These are phyloP conservation scores for Termitomyces sp. DNA, from an alignment of 768 basidiomycete genomes.

Conservation along the genomic window DNA sequence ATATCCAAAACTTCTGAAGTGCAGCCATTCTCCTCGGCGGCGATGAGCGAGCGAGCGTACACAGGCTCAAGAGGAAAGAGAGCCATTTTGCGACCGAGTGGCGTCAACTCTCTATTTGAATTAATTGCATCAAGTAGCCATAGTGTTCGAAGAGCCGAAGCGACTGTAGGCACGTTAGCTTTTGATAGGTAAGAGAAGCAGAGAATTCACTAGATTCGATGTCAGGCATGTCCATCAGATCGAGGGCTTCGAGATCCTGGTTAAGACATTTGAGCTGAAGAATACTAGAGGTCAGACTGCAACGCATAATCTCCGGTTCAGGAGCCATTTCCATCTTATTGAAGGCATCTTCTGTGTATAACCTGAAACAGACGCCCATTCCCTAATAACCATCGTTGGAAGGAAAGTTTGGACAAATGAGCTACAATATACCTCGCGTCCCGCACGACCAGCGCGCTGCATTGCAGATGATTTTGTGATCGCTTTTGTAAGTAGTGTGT, in stretches of 20 bases:
- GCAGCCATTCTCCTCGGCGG: conserved; percentile 71
- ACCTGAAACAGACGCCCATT: conserved; percentile 81
- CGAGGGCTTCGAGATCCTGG: conserved; percentile 75
- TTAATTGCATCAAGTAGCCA: conserved; percentile 80
- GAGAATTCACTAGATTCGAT: conserved; percentile 62
- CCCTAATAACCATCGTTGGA: conserved; percentile 41
- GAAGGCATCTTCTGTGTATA: conserved; percentile 87
- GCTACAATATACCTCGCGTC: conserved; percentile 66
- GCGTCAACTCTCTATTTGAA: conserved; percentile 59
- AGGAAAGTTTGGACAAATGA: background rate
- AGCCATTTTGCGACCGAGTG: conserved; percentile 80
- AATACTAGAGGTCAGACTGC: conserved; percentile 77
- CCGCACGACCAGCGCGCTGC: conserved; percentile 95
- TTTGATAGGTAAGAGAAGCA: background rate
- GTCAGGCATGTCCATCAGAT: conserved; percentile 89
- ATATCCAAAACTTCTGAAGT: conserved; percentile 80
- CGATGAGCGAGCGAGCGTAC: conserved; percentile 74
- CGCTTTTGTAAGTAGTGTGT: conserved; percentile 76
- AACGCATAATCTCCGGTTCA: conserved; percentile 89
- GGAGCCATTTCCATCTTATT: conserved; percentile 58
- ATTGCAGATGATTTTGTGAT: conserved; percentile 89
- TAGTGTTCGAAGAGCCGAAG: conserved; percentile 64
- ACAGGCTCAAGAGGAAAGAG: conserved; percentile 90
- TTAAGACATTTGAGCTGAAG: conserved; percentile 85
- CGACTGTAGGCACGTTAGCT: conserved; percentile 34